phyloP scores from a whole-genome alignment of 805 yeast species.

The Monosporozyma siamensis region DNA sequence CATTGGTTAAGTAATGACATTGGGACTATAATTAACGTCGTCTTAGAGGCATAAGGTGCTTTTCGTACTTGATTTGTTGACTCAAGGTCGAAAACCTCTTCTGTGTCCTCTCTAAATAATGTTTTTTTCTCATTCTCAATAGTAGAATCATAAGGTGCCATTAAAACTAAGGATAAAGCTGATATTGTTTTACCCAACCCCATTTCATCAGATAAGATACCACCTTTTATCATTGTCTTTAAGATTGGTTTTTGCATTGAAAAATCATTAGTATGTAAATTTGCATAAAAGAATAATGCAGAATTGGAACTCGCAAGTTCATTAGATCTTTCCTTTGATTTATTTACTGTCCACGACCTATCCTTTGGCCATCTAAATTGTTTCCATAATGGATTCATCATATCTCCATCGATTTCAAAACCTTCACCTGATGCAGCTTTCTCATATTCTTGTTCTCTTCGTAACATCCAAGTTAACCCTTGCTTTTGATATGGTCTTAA shows the following conservation, averaged over 20 bases:
- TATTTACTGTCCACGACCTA: slow-evolving; percentile 29
- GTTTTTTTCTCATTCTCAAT: slow-evolving; percentile 7
- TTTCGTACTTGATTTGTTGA: neutral
- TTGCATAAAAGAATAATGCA: slow-evolving; percentile 51
- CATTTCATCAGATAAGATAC: slow-evolving; percentile 93
- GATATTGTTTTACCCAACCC: slow-evolving; percentile 92
- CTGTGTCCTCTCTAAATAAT: slow-evolving; percentile 6
- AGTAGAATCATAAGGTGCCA: slow-evolving; percentile 46
- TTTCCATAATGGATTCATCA: slow-evolving; percentile 81
- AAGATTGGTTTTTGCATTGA: slow-evolving; percentile 59
- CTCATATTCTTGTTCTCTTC: slow-evolving; percentile 56
- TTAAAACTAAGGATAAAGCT: slow-evolving; percentile 60
- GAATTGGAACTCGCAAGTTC: slow-evolving; percentile 1
- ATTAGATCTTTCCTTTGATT: slow-evolving; percentile 4
- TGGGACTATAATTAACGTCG: slow-evolving; percentile 79
- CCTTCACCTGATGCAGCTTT: slow-evolving; percentile 16
- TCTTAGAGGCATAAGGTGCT: slow-evolving; percentile 48
- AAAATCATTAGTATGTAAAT: slow-evolving; percentile 71
- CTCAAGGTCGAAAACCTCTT: slow-evolving; percentile 2
- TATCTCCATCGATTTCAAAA: slow-evolving; percentile 37
- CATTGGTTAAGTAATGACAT: slow-evolving; percentile 89
- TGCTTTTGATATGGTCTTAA: slow-evolving; percentile 74
- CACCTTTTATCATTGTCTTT: slow-evolving; percentile 58
- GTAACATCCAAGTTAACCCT: slow-evolving; percentile 85
- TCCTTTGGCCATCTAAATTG: slow-evolving; percentile 65